phyloP scores from a whole-genome alignment of 2,329 filamentous ascomycete genomes.

The Fusarium fracticaudum region DNA sequence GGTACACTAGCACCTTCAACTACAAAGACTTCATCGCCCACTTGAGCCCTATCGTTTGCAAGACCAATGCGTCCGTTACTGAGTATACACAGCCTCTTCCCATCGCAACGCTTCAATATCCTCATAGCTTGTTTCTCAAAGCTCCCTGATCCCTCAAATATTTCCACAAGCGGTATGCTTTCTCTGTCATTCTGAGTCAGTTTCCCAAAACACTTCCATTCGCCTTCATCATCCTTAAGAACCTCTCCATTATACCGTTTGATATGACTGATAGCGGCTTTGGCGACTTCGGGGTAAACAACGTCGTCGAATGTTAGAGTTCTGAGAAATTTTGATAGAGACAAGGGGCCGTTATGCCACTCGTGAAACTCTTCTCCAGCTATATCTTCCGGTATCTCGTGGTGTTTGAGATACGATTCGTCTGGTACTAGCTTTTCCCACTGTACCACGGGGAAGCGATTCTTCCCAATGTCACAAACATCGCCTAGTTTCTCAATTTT shows the following conservation, averaged over 20 bases:
- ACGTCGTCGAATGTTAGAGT: not conserved
- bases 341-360: not conserved
- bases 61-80: not conserved
- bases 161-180: not conserved
- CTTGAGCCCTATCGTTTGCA: not conserved
- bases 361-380: fast-evolving
- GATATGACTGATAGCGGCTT: not conserved
- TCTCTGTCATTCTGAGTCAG: fast-evolving
- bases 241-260: not conserved
- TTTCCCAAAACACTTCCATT: not conserved
- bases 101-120: not conserved
- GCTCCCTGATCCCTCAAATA: not conserved
- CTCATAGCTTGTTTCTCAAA: not conserved
- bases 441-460: not conserved
- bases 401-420: not conserved
- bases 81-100: not conserved
- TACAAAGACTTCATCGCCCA: not conserved
- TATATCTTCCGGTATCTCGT: fast-evolving
- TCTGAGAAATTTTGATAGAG: not conserved
- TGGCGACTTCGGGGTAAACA: not conserved
- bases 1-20: not conserved
- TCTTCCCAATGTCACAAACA: not conserved
- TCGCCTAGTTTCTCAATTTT: not conserved
- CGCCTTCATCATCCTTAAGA: not conserved
- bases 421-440: not conserved